Evolutionary conservation across 352 stramenopile species (phyloP).

Genomic region (Globisporangium solare): DNA sequence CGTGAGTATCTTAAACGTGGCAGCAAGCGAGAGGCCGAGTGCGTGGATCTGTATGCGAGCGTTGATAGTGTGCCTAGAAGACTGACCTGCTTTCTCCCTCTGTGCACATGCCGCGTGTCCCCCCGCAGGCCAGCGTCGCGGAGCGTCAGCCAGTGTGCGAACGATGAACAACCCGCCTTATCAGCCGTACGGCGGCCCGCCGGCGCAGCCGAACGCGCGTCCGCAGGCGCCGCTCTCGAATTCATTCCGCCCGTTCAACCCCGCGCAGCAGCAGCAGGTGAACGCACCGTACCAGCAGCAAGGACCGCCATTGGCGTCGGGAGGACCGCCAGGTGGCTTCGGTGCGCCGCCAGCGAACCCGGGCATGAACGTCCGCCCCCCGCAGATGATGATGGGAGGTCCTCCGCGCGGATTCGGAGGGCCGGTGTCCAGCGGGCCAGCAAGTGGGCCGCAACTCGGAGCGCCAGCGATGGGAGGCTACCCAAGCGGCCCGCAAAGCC

Average conservation of each 20-base stretch:
- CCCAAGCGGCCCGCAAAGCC: conserved; percentile 16
- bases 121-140: neutral
- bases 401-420: conserved; percentile 14
- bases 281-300: conserved; percentile 29
- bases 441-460: conserved; percentile 6
- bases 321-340: conserved; percentile 20
- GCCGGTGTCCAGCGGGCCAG: conserved; percentile 16
- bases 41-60: conserved; percentile 1
- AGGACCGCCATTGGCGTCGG: conserved; percentile 11
- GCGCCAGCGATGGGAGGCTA: conserved; percentile 18
- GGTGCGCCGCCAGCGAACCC: conserved; percentile 26
- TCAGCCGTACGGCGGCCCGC: conserved; percentile 47
- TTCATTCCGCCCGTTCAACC: conserved; percentile 69
- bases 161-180: conserved; percentile 35
- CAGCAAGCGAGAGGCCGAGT: conserved; percentile 10
- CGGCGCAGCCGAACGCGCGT: conserved; percentile 19
- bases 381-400: conserved; percentile 11
- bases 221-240: conserved; percentile 26
- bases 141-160: neutral
- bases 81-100: neutral
- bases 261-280: conserved; percentile 26
- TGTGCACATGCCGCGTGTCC: neutral
- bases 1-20: conserved; percentile 17
- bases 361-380: conserved; percentile 24
- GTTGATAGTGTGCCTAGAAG: neutral